Evolutionary conservation across 176 grass and related monocot species (phyloP).

Genomic region (Carex cristatella): DNA sequence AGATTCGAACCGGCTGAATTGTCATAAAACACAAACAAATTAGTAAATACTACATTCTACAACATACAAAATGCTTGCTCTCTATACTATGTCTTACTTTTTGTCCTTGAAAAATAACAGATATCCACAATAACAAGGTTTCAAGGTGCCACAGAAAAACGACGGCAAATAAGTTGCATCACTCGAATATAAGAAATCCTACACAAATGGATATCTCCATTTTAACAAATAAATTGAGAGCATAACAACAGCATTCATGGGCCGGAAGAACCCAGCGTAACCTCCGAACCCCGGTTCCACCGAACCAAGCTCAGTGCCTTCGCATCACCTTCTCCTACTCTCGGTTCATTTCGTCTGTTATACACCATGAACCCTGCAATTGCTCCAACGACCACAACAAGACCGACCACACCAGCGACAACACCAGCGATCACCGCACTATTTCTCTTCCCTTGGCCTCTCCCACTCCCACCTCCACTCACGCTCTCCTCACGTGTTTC

Average conservation of each 20-base stretch:
- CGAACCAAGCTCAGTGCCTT: conserved; percentile 3
- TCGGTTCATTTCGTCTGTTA: conserved; percentile 6
- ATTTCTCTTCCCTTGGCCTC: not conserved
- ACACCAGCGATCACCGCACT: conserved; percentile 10
- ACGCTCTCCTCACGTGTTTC: conserved; percentile 2
- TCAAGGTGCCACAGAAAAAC: not conserved
- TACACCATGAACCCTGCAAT: conserved; percentile 11
- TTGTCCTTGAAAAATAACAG: not conserved
- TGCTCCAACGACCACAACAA: not conserved
- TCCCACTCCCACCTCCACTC: not conserved
- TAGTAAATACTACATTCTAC: not conserved
- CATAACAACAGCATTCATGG: not conserved
- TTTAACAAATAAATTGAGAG: not conserved
- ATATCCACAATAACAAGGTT: not conserved
- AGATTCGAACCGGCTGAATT: too few relatives aligned
- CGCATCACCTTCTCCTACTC: not conserved
- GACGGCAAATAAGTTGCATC: not conserved
- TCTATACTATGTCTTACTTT: not conserved
- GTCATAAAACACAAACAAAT: not conserved
- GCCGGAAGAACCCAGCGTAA: not conserved
- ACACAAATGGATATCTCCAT: conserved; percentile 11
- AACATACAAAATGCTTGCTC: not conserved
- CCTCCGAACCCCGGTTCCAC: conserved; percentile 6
- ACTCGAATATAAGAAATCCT: not conserved
- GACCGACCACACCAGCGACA: conserved; percentile 3